Evolutionary conservation across 169 alveolate genomes (phyloP).

Genomic region (Babesia sp.): DNA sequence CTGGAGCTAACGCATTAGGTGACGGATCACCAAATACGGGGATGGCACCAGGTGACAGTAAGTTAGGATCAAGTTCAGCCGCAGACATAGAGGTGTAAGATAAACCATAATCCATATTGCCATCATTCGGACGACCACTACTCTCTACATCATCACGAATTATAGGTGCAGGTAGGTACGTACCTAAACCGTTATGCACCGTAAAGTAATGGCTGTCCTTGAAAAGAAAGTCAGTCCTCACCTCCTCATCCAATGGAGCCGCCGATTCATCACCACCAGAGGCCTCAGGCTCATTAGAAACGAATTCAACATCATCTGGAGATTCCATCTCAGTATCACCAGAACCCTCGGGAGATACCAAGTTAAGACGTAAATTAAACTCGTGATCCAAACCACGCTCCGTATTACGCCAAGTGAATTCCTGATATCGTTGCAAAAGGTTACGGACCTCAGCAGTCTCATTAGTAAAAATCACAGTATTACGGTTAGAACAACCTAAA

Average conservation of each 20-base stretch:
- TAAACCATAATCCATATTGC: constrained; percentile 20
- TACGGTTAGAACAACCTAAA: constrained; percentile 18
- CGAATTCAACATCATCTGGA: no score
- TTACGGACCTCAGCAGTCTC: constrained; percentile 13
- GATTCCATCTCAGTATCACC: constrained; percentile 3
- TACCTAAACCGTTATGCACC: background rate
- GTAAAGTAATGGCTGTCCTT: background rate
- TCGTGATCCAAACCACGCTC: constrained; percentile 1
- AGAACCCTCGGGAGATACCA: constrained; percentile 5
- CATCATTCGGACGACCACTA: background rate
- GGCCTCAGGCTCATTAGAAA: background rate
- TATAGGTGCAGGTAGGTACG: background rate
- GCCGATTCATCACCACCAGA: background rate
- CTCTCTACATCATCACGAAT: constrained; percentile 23
- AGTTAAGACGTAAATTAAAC: constrained; percentile 15
- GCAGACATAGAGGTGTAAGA: constrained; percentile 2
- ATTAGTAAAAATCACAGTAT: constrained; percentile 32
- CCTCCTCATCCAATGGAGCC: constrained; percentile 4
- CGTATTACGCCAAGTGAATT: background rate
- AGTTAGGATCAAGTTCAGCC: constrained; percentile 10
- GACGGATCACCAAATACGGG: background rate
- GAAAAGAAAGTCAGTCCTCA: constrained; percentile 3
- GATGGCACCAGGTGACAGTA: background rate
- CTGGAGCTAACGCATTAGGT: background rate
- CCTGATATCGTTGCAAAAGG: background rate